Conservation (phyloP, 140 eudicot species). For the Cichorium intybus region DNA sequence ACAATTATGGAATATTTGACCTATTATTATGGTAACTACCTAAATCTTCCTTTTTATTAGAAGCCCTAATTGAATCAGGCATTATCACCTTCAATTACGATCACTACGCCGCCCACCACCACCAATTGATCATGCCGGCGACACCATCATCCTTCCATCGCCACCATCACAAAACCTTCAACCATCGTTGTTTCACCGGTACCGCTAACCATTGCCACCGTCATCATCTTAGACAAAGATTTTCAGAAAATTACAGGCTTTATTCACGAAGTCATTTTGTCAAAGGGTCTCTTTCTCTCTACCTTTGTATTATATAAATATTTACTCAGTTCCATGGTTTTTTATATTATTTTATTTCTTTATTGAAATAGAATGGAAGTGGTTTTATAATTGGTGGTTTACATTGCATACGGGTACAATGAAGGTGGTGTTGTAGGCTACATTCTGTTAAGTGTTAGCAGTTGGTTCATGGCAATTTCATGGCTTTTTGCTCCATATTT, state of each 20-base stretch:
- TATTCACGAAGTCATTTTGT: conserved; percentile 98
- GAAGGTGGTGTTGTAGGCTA: conserved; percentile 66
- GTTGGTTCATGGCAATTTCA: conserved; percentile 95
- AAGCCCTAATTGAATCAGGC: too few relatives aligned
- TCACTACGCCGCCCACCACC: too few relatives aligned
- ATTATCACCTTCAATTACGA: too few relatives aligned
- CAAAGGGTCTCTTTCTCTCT: conserved; percentile 70
- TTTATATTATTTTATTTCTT: not conserved
- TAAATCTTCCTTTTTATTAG: too few relatives aligned
- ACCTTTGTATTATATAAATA: conserved; percentile 13
- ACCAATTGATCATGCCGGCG: too few relatives aligned
- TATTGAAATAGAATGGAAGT: conserved; percentile 74
- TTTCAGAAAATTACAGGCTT: conserved; percentile 95
- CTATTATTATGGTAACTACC: too few relatives aligned
- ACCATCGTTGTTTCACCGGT: too few relatives aligned
- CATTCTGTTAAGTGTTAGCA: conserved; percentile 87
- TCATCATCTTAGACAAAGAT: too few relatives aligned
- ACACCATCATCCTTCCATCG: too few relatives aligned
- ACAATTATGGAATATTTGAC: too few relatives aligned
- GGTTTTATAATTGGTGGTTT: conserved; percentile 71
- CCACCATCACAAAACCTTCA: too few relatives aligned
- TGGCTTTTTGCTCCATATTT: conserved; percentile 98
- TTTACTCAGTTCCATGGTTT: not conserved
- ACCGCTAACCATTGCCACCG: too few relatives aligned
- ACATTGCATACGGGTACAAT: conserved; percentile 68